Base-by-base conservation (phyloP, 73 alveolate species). In the Symbiodinium natans region DNA sequence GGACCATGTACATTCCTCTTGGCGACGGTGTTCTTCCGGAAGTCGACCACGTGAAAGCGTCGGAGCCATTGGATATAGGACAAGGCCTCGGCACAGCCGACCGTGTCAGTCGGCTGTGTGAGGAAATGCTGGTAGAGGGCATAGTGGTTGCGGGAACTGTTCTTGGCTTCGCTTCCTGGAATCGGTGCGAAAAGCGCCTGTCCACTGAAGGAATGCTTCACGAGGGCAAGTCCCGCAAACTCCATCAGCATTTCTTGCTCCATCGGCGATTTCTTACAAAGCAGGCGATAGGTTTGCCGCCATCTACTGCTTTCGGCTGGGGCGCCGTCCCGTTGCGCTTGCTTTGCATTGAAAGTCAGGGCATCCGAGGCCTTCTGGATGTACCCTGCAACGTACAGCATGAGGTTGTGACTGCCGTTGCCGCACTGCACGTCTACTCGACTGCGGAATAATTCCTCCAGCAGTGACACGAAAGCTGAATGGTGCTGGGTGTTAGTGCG, bases 181-280 rank as follows among this genome's bases (percentile, higher is more conserved):
- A 84, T 15, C 36, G 93, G 93, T 31, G 93, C 82, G 40, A 34
- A 34, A 31, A 3, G 1, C 15, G 33, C 8, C 11, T n/a, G 52
- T 6, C 93, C 93, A 19, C 48, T 19, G 93, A 43, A 84, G 25
- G 83, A 54, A 2, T 36, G 40, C 25, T 38, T 31, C 84, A 86
- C 63, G 59, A 86, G 17, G 46, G 93, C 46, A 1, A 54, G 56
- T 41, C 82, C 46, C 11, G 56, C 5, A 11, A 46, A 46, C 36
- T 85, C 93, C 93, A 85, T n/a, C 6, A 31, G 25, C 38, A 85
- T 29, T 33, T 85, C 93, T 33, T 29, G 93, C 93, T 48, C 93
- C 19, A 31, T 15, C 82, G 93, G 93, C 3, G 41, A 38, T 41
- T 41, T 39, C 41, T 43, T 41, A 74, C 92, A 83, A 27, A 83